phyloP scores from a whole-genome alignment of 2,329 filamentous ascomycete species.

The Phialemonium atrogriseum region DNA sequence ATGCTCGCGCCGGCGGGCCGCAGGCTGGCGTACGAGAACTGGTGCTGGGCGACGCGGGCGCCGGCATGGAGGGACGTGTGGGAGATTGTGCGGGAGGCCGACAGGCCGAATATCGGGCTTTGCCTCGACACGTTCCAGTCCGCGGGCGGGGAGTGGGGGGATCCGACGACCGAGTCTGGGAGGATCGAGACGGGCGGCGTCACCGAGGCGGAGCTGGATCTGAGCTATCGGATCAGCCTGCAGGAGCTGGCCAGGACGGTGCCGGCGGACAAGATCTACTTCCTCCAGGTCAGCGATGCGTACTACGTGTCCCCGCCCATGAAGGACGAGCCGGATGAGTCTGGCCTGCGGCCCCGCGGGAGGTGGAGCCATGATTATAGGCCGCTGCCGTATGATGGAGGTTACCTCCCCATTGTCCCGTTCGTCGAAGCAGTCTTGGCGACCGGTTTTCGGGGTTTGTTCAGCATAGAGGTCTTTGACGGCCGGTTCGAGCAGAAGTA shows the following conservation, averaged over 20 bases:
- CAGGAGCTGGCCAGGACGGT: constrained; percentile 47
- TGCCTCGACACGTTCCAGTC: constrained; percentile 76
- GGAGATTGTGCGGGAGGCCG: constrained; percentile 55
- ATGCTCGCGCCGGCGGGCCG: constrained; percentile 48
- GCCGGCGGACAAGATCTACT: constrained; percentile 62
- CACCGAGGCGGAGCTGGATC: constrained; percentile 33
- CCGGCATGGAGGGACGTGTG: constrained; percentile 62
- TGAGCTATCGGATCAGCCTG: constrained; percentile 45
- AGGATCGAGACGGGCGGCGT: constrained; percentile 37
- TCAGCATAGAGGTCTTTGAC: constrained; percentile 22
- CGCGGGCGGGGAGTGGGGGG: constrained; percentile 63
- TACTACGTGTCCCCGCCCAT: constrained; percentile 55
- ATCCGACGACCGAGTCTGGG: constrained; percentile 58
- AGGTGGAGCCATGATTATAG: constrained; percentile 66
- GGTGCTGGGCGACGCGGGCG: constrained; percentile 70
- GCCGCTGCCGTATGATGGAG: constrained; percentile 61
- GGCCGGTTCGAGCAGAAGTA: constrained; percentile 21
- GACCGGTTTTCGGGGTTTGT: constrained; percentile 41
- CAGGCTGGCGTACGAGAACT: constrained; percentile 69
- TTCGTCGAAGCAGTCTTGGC: constrained; percentile 56
- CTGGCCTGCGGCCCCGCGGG: constrained; percentile 50
- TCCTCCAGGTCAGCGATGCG: constrained; percentile 68
- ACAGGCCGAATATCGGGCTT: constrained; percentile 60
- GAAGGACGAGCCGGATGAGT: constrained; percentile 34
- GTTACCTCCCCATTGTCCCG: constrained; percentile 60